Percentiles rank a stretch among this genome's conserved stretches.
phyloP scores from a whole-genome alignment of 1,139 yeast species.

The Pichia sp. region DNA sequence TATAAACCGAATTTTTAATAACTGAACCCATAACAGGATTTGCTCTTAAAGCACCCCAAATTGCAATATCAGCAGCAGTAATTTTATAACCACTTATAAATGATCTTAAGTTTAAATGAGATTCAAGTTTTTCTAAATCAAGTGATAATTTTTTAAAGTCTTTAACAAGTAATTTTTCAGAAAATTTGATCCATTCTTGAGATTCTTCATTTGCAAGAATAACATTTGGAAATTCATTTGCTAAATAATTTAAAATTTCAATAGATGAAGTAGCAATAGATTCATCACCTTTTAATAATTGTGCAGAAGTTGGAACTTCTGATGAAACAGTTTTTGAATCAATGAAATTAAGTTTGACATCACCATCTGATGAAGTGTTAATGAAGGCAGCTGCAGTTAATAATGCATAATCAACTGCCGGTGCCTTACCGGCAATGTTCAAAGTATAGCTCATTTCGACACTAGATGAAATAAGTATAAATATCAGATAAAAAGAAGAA shows the following conservation, averaged over 20 bases:
- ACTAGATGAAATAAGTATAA: no score
- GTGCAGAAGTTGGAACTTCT: constrained; percentile 35
- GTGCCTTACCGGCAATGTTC: constrained; percentile 81
- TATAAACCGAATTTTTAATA: constrained; percentile 74
- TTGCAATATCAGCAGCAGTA: constrained; percentile 75
- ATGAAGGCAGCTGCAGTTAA: constrained; percentile 72
- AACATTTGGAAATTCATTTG: constrained; percentile 40
- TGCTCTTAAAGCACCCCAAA: constrained; percentile 92
- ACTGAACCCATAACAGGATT: constrained; percentile 90
- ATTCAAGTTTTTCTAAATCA: constrained; percentile 74
- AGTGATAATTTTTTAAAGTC: constrained; percentile 81
- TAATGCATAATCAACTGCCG: constrained; percentile 72
- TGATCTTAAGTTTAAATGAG: constrained; percentile 80
- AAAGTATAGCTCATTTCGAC: constrained; percentile 33
- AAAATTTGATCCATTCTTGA: constrained; percentile 62
- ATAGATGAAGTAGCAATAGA: constrained; percentile 18
- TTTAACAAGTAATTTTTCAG: constrained; percentile 68
- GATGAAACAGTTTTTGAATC: constrained; percentile 47
- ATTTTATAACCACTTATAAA: constrained; percentile 62
- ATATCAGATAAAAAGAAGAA: no score
- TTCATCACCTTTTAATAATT: constrained; percentile 41
- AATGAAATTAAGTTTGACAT: constrained; percentile 58
- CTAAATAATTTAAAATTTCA: constrained; percentile 31
- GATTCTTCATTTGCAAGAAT: constrained; percentile 34
- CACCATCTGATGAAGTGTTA: constrained; percentile 44